Conservation (phyloP, 2,329 filamentous ascomycete species). For the Aspergillus nomiae region DNA sequence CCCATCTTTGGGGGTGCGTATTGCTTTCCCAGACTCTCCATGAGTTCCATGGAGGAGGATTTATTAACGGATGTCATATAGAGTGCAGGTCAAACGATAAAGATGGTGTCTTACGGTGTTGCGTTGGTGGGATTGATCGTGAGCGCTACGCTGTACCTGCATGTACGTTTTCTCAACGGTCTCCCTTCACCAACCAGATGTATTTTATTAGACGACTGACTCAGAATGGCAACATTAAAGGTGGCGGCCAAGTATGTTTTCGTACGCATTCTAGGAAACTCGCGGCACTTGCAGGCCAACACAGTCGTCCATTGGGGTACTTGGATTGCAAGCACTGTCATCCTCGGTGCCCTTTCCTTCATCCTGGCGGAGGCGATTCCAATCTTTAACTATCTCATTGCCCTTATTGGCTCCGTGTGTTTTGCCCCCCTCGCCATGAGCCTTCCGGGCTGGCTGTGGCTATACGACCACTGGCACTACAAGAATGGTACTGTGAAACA, state of each 20-base stretch:
- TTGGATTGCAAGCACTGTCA: slow-evolving; percentile 52
- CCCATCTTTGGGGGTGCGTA: slow-evolving; percentile 55
- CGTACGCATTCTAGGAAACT: slow-evolving; percentile 56
- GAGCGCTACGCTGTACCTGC: slow-evolving; percentile 49
- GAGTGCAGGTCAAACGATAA: slow-evolving; percentile 60
- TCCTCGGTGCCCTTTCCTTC: slow-evolving; percentile 49
- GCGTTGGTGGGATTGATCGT: slow-evolving; percentile 59
- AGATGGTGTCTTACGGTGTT: slow-evolving; percentile 64
- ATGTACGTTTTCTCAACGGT: slow-evolving; percentile 16
- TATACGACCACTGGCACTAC: slow-evolving; percentile 51
- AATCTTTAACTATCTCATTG: slow-evolving; percentile 57
- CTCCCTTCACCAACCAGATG: too few species aligned
- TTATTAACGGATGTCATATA: neutral
- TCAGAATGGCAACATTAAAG: neutral
- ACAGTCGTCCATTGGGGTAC: slow-evolving; percentile 54
- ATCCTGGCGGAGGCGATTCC: slow-evolving; percentile 57
- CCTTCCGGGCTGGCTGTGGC: slow-evolving; percentile 54
- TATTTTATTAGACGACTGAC: neutral
- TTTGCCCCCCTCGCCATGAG: slow-evolving; percentile 55
- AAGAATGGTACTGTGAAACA: slow-evolving; percentile 38
- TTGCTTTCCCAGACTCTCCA: neutral
- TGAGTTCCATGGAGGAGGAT: neutral
- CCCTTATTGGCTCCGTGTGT: slow-evolving; percentile 52
- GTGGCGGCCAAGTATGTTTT: slow-evolving; percentile 57
- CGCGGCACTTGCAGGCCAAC: slow-evolving; percentile 55